Base-by-base conservation (phyloP, 1,284 basidiomycete species). In the Sphaerobolus stellatus region DNA sequence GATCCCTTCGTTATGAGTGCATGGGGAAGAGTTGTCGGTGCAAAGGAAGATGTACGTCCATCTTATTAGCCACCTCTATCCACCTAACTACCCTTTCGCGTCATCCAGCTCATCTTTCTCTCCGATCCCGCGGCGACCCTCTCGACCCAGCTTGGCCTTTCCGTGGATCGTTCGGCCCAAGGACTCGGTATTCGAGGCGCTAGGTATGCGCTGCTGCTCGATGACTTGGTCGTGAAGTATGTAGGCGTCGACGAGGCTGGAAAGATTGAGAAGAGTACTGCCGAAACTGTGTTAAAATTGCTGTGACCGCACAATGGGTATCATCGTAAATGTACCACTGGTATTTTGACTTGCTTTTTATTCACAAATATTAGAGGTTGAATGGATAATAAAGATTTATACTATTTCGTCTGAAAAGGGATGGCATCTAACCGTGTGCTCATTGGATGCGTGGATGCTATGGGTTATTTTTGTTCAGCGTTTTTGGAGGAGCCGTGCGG, bases 1-100 rank as follows among this genome's bases (percentile, higher is more conserved):
- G 89, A 90, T 64, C 71, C 82, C n/a, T 90, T 87, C 65, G 88
- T 90, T 56, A 79, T 88, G 80, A 84, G 80, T 61, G 90, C 83
- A 47, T 92, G 90, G 87, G 84, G 78, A 18, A 79, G 85, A 50
- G 76, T 83, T 55, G n/a, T n/a, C 18, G 82, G 82, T 5, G 74
- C 86, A 62, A 81, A 86, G 68, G 88, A 92, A 68, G 85, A 87
- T 75, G 87, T 83, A 51, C 18, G 59, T 46, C 49, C 20, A 6
- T 33, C 5, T n/a, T 5, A 9, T 8, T 48, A 4, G 9, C 20
- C 25, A n/a, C 22, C 22, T 20, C 27, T 30, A 25, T 11, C 11
- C 29, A 25, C n/a, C n/a, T n/a, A n/a, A 14, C 50, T 54, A 33
- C 31, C 13, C n/a, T 50, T 14, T 45, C 13, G 52, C n/a, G 3